Conservation (phyloP, 192 early-diverging fungal species). For the Podila minutissima region DNA sequence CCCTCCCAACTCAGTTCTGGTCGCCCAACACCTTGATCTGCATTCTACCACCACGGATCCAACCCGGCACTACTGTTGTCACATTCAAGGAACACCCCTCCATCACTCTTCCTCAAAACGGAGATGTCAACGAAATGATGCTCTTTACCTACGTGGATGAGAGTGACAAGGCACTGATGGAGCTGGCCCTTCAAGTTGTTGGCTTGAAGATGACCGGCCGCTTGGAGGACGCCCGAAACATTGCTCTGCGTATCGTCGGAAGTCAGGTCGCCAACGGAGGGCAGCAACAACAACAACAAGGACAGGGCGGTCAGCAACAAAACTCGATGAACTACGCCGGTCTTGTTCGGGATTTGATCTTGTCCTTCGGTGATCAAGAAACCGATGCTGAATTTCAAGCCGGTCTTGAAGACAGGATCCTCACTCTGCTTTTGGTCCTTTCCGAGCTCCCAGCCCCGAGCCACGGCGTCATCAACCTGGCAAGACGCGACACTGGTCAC, state of each 20-base stretch:
- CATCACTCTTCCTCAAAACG: conserved; percentile 32
- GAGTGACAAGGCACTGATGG: conserved; percentile 89
- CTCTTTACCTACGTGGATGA: conserved; percentile 66
- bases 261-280: conserved; percentile 39
- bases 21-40: conserved; percentile 85
- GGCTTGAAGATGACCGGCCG: conserved; percentile 87
- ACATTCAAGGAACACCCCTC: conserved; percentile 64
- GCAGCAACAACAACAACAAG: conserved; percentile 20
- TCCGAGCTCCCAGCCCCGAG: conserved; percentile 27
- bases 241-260: conserved; percentile 76
- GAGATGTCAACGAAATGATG: conserved; percentile 24
- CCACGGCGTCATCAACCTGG: conserved; percentile 28
- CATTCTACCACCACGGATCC: conserved; percentile 78
- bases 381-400: conserved; percentile 50
- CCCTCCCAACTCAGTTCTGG: conserved; percentile 81
- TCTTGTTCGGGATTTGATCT: conserved; percentile 33
- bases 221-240: conserved; percentile 76
- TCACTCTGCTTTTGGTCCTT: conserved; percentile 34
- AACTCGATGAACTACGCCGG: conserved; percentile 16
- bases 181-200: conserved; percentile 88
- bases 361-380: conserved; percentile 58
- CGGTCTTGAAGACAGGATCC: conserved; percentile 50
- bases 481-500: conserved; percentile 56
- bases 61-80: conserved; percentile 77
- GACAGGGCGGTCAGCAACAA: conserved; percentile 39